These are phyloP conservation scores for Peronospora belbahrii DNA, from an alignment of 352 stramenopile species.

Conservation along the genomic window DNA sequence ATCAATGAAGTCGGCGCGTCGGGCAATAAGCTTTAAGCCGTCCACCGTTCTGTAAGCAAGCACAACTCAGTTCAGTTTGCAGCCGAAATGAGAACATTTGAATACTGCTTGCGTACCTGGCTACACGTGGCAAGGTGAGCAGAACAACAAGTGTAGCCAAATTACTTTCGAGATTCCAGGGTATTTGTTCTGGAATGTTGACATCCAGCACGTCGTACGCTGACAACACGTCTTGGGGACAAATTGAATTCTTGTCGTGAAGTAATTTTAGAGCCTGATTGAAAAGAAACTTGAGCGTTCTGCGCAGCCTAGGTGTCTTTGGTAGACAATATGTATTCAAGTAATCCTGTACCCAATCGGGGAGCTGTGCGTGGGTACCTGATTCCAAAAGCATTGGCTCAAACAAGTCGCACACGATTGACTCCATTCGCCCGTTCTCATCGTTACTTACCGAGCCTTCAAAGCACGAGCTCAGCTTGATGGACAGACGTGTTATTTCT, in stretches of 20 bases:
- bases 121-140: conserved; percentile 43
- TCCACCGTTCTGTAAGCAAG: conserved; percentile 31
- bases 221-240: conserved; percentile 32
- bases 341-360: conserved; percentile 50
- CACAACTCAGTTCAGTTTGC: conserved; percentile 4
- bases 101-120: conserved; percentile 31
- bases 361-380: conserved; percentile 16
- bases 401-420: conserved; percentile 26
- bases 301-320: conserved; percentile 7
- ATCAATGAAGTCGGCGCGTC: conserved; percentile 37
- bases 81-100: background rate
- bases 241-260: conserved; percentile 42
- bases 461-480: conserved; percentile 41
- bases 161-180: conserved; percentile 43
- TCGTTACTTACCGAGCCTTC: conserved; percentile 10
- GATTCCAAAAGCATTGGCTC: conserved; percentile 17
- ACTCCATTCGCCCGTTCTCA: conserved; percentile 10
- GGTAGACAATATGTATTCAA: conserved; percentile 39
- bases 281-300: conserved; percentile 34
- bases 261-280: conserved; percentile 38
- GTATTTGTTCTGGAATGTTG: background rate
- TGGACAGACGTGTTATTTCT: conserved; percentile 44
- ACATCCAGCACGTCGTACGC: conserved; percentile 13
- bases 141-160: conserved; percentile 60
- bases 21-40: conserved; percentile 53